Evolutionary conservation across 2,329 filamentous ascomycete species (phyloP).

Genomic region (Amesomyces nigricolor): DNA sequence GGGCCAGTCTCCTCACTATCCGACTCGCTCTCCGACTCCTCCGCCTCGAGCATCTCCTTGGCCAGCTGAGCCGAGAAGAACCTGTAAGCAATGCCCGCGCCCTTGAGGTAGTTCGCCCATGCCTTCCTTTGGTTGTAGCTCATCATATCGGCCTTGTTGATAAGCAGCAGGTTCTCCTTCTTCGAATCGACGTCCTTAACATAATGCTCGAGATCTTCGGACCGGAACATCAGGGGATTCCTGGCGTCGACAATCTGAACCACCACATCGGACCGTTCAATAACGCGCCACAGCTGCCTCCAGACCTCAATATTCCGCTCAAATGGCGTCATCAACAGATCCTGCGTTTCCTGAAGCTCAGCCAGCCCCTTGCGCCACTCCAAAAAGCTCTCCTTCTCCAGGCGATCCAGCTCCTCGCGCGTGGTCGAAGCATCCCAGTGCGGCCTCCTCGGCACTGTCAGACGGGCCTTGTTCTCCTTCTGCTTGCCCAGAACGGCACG

Average conservation of each 20-base stretch:
- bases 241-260: slow-evolving; percentile 98
- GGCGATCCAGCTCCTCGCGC: slow-evolving; percentile 68
- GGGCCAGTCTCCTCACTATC: slow-evolving; percentile 25
- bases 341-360: slow-evolving; percentile 87
- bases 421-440: slow-evolving; percentile 85
- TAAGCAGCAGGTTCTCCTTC: slow-evolving; percentile 86
- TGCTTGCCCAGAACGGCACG: slow-evolving; percentile 73
- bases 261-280: slow-evolving; percentile 89
- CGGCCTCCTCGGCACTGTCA: slow-evolving; percentile 87
- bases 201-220: slow-evolving; percentile 86
- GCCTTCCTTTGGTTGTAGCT: slow-evolving; percentile 71
- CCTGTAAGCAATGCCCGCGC: slow-evolving; percentile 77
- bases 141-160: slow-evolving; percentile 99
- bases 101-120: slow-evolving; percentile 84
- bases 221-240: slow-evolving; percentile 90
- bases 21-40: slow-evolving; percentile 37
- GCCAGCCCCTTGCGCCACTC: slow-evolving; percentile 87
- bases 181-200: slow-evolving; percentile 85
- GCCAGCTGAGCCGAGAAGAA: slow-evolving; percentile 95
- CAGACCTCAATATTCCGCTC: slow-evolving; percentile 97
- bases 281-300: slow-evolving; percentile 96
- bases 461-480: slow-evolving; percentile 65
- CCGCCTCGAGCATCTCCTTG: slow-evolving; percentile 77
- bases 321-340: slow-evolving; percentile 94
- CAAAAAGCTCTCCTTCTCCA: slow-evolving; percentile 75